phyloP scores from a whole-genome alignment of 306 rosid species.

The Oemleria cerasiformis region DNA sequence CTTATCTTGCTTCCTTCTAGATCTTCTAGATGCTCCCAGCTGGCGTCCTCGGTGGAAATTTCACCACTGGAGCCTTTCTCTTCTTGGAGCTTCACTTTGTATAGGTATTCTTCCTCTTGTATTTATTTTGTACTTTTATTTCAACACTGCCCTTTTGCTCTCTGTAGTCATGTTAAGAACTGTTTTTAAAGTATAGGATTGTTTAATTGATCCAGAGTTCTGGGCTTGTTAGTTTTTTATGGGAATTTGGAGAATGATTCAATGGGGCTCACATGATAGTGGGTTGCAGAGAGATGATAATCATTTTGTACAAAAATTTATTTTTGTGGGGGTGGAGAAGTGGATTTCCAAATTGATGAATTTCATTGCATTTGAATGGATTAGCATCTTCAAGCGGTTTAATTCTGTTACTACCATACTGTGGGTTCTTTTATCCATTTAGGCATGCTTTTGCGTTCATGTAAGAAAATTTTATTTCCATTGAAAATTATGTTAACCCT shows the following conservation, averaged over 20 bases:
- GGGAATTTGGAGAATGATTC: not conserved
- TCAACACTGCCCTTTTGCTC: constrained; percentile 1
- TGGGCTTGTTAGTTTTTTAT: not conserved
- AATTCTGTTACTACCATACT: not conserved
- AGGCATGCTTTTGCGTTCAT: not conserved
- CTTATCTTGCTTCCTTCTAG: constrained; percentile 99
- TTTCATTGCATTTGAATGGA: not conserved
- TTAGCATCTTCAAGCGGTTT: not conserved
- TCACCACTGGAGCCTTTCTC: constrained; percentile 98
- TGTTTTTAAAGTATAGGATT: not conserved
- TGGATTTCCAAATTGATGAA: too few species aligned
- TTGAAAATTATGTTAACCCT: constrained; percentile 14
- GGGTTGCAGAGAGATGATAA: not conserved
- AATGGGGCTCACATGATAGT: not conserved
- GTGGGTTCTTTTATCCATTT: not conserved
- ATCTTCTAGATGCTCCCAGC: constrained; percentile 99
- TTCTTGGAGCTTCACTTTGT: constrained; percentile 91
- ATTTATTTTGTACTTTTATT: constrained; percentile 8
- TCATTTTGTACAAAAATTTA: too few species aligned
- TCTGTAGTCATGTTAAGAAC: constrained; percentile 2
- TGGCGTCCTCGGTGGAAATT: constrained; percentile 99
- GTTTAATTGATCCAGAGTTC: too few species aligned
- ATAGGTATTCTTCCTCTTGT: constrained; percentile 53
- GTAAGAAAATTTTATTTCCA: constrained; percentile 18
- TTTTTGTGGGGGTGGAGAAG: too few species aligned